Evolutionary conservation across 2,329 filamentous ascomycete genomes (phyloP).

Genomic region (Fusarium annulatum): DNA sequence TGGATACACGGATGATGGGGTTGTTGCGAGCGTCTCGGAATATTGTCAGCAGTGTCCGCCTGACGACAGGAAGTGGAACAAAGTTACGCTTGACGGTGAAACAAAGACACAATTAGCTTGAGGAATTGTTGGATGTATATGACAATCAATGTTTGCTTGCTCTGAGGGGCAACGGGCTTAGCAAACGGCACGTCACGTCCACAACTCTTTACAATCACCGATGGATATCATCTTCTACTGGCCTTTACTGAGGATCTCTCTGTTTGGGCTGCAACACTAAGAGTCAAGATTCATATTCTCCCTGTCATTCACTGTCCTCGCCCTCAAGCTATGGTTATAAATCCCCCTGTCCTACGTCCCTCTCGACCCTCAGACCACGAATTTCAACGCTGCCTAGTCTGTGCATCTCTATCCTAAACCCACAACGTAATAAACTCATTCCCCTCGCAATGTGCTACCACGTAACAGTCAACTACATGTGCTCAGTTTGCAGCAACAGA

Average conservation of each 20-base stretch:
- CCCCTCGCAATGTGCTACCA: slow-evolving; percentile 3
- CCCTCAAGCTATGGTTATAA: not conserved
- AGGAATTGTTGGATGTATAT: fast-evolving
- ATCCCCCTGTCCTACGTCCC: not conserved
- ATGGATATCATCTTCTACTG: no score
- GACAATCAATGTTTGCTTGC: not conserved
- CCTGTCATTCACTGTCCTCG: not conserved
- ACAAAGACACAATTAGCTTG: not conserved
- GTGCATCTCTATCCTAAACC: not conserved
- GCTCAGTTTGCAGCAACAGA: not conserved
- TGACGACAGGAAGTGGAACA: slow-evolving; percentile 24
- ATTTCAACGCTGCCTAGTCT: not conserved
- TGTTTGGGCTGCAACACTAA: not conserved
- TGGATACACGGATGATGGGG: slow-evolving; percentile 6
- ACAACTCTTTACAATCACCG: not conserved
- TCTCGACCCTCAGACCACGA: not conserved
- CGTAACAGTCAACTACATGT: slow-evolving; percentile 8
- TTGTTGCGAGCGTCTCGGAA: slow-evolving; percentile 6
- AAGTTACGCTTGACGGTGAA: not conserved
- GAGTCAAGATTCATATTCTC: fast-evolving
- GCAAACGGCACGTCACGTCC: not conserved
- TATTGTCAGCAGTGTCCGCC: slow-evolving; percentile 20
- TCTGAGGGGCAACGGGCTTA: fast-evolving
- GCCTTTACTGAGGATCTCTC: no score
- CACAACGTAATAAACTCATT: fast-evolving